A percentile compares a stretch with the other conserved stretches of the same genome.
phyloP scores from a whole-genome alignment of 1,139 yeast species.

The Suhomyces chickasaworum region DNA sequence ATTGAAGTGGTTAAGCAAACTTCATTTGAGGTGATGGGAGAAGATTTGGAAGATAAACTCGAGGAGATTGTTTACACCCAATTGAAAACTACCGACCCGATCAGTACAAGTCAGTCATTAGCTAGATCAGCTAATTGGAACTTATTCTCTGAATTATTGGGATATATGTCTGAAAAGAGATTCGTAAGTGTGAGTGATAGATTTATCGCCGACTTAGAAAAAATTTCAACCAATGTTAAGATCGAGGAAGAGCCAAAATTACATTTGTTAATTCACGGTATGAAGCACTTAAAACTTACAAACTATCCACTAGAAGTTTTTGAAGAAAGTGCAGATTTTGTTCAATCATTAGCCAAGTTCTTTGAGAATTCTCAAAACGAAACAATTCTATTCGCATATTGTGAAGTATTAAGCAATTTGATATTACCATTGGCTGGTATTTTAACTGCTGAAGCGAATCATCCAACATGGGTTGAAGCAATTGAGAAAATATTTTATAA shows the following conservation, averaged over 20 bases:
- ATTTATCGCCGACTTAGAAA: slow-evolving; percentile 90
- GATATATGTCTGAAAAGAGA: slow-evolving; percentile 83
- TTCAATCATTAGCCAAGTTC: slow-evolving; percentile 83
- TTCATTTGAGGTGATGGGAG: slow-evolving; percentile 69
- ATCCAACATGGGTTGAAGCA: slow-evolving; percentile 92
- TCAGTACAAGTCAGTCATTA: slow-evolving; percentile 59
- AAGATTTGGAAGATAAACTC: slow-evolving; percentile 76
- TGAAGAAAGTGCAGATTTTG: slow-evolving; percentile 90
- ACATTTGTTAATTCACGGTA: slow-evolving; percentile 81
- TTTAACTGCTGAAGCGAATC: slow-evolving; percentile 92
- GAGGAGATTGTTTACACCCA: slow-evolving; percentile 95
- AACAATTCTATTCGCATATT: slow-evolving; percentile 71
- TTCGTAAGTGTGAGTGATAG: slow-evolving; percentile 89
- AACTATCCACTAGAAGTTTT: slow-evolving; percentile 86
- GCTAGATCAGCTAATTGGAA: slow-evolving; percentile 94
- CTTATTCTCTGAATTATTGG: slow-evolving; percentile 83
- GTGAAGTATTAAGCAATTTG: slow-evolving; percentile 77
- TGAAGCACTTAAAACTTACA: slow-evolving; percentile 77
- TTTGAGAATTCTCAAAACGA: slow-evolving; percentile 67
- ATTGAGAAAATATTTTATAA: slow-evolving; percentile 60
- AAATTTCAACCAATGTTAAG: slow-evolving; percentile 51
- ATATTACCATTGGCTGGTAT: slow-evolving; percentile 81
- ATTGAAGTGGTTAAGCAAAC: slow-evolving; percentile 92
- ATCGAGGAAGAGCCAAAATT: slow-evolving; percentile 70
- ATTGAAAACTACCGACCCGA: slow-evolving; percentile 84